Conservation (phyloP, 2,329 filamentous ascomycete species). For the Periconia sp. region DNA sequence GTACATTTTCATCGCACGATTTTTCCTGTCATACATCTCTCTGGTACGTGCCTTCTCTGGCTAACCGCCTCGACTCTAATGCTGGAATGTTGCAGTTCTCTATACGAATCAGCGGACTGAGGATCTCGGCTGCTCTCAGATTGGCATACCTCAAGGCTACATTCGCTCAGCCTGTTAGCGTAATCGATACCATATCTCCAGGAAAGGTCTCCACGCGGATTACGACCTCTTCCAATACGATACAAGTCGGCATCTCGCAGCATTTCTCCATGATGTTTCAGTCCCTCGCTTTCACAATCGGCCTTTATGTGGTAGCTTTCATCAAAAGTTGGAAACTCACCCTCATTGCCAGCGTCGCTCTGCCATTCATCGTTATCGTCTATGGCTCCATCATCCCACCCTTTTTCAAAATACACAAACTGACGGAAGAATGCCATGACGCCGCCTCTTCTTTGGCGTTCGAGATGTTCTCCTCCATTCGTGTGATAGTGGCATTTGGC, state of each 20-base stretch:
- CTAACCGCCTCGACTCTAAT: neutral
- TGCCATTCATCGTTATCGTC: slow-evolving; percentile 43
- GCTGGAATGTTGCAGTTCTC: slow-evolving; percentile 24
- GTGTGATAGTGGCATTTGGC: slow-evolving; percentile 41
- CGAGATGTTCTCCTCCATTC: slow-evolving; percentile 43
- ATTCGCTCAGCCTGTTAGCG: slow-evolving; percentile 53
- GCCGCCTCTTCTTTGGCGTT: slow-evolving; percentile 41
- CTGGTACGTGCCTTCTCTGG: slow-evolving; percentile 21
- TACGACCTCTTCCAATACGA: slow-evolving; percentile 55
- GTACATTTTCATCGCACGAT: slow-evolving; percentile 41
- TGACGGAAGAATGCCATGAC: slow-evolving; percentile 32
- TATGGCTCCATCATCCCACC: slow-evolving; percentile 34
- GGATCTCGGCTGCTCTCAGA: slow-evolving; percentile 54
- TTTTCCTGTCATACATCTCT: slow-evolving; percentile 35
- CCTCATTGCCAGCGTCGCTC: slow-evolving; percentile 50
- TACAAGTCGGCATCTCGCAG: slow-evolving; percentile 59
- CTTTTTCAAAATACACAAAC: slow-evolving; percentile 36
- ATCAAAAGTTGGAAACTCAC: slow-evolving; percentile 55
- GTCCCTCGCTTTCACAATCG: slow-evolving; percentile 35
- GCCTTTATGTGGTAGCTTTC: slow-evolving; percentile 51
- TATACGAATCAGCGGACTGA: slow-evolving; percentile 54
- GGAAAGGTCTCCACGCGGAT: slow-evolving; percentile 56
- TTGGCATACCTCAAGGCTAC: slow-evolving; percentile 53
- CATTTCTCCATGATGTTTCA: slow-evolving; percentile 53
- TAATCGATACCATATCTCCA: slow-evolving; percentile 49